Conservation (phyloP, 495 filamentous ascomycete species). For the Talaromyces ruber region DNA sequence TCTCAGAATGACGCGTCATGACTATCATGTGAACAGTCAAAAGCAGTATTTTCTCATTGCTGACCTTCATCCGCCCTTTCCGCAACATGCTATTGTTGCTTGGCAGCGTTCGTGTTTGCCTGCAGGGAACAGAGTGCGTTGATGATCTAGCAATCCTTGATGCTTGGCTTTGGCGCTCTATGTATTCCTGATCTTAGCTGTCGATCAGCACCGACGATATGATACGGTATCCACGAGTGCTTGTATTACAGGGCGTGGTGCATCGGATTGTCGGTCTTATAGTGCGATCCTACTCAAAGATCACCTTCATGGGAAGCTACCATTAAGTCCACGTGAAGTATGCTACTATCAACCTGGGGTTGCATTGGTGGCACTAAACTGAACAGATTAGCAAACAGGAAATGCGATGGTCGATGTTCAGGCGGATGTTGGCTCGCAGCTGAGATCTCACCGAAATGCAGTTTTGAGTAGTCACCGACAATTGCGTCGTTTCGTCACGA, state of each 20-base stretch:
- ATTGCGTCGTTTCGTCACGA: not conserved
- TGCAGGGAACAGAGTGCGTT: not conserved
- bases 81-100: not conserved
- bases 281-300: not conserved
- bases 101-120: not conserved
- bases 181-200: not conserved
- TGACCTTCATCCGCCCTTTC: not conserved
- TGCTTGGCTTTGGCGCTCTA: not conserved
- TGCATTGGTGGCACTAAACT: not conserved
- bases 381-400: not conserved
- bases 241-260: not conserved
- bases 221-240: not conserved
- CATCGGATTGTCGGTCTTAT: not conserved
- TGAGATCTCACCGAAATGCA: not conserved
- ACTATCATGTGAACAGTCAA: not conserved
- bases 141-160: not conserved
- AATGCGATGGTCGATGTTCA: not conserved
- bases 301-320: not conserved
- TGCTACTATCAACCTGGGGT: not conserved
- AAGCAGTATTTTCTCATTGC: not conserved
- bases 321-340: not conserved
- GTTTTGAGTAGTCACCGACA: not conserved
- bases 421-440: not conserved
- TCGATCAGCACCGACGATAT: not conserved
- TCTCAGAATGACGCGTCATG: not conserved